Conservation (phyloP, 2,329 filamentous ascomycete species). For the Colletotrichum phormii region DNA sequence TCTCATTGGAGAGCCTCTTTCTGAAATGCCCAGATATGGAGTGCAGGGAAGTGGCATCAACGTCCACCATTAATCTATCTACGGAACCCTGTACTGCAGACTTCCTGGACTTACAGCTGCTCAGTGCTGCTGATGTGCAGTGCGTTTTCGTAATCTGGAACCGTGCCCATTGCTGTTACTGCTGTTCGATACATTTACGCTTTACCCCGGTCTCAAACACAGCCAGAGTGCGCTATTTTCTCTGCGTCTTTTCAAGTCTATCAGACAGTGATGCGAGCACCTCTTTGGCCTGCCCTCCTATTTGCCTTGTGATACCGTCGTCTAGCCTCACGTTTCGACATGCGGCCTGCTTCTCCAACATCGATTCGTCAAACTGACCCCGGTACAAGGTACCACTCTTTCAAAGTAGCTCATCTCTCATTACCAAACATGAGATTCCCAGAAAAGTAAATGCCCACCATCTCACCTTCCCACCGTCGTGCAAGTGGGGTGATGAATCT, state of each 20-base stretch:
- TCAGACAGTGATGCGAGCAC: neutral
- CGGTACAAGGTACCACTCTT: no score
- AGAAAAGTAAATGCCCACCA: constrained; percentile 8
- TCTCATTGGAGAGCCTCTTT: neutral
- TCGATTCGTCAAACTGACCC: no score
- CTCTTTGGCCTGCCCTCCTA: neutral
- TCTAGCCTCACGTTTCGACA: neutral
- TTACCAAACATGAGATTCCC: neutral
- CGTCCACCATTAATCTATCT: neutral
- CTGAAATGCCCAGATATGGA: no score
- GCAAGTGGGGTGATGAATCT: neutral
- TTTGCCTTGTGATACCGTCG: neutral
- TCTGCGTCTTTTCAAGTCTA: neutral
- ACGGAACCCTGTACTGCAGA: no score
- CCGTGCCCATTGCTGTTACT: neutral
- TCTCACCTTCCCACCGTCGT: neutral
- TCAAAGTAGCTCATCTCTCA: neutral
- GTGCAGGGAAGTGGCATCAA: neutral
- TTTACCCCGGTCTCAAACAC: neutral
- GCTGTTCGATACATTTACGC: neutral
- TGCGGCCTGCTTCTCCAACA: neutral
- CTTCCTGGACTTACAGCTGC: no score
- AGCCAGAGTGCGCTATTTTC: constrained; percentile 7
- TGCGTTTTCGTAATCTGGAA: no score
- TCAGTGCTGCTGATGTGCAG: no score